phyloP scores from a whole-genome alignment of 2,329 filamentous ascomycete genomes.

The Penicillium oxalicum region DNA sequence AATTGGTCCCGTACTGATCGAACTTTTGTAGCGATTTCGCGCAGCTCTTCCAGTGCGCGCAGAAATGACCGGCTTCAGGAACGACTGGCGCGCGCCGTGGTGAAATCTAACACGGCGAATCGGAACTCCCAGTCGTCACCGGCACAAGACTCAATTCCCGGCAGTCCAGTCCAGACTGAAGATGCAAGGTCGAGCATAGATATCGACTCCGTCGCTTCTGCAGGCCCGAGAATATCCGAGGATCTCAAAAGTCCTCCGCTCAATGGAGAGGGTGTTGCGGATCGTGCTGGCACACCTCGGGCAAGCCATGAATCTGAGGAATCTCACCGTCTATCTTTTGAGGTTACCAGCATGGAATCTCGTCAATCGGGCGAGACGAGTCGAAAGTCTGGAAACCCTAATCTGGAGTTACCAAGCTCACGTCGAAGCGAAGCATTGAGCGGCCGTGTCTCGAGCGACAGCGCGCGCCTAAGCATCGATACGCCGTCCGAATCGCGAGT shows the following conservation, averaged over 20 bases:
- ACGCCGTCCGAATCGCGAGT: conserved; percentile 9
- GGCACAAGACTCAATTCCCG: conserved; percentile 46
- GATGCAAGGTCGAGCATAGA: conserved; percentile 38
- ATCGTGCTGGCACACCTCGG: conserved; percentile 14
- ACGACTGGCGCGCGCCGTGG: conserved; percentile 79
- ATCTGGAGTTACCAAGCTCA: conserved; percentile 5
- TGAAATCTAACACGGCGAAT: conserved; percentile 57
- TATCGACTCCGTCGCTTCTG: conserved; percentile 22
- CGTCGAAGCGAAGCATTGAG: conserved; percentile 1
- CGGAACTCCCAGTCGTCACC: conserved; percentile 44
- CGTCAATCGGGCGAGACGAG: too few relatives aligned
- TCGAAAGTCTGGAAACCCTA: conserved; percentile 4
- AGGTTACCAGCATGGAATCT: conserved; percentile 16
- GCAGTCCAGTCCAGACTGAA: conserved; percentile 46
- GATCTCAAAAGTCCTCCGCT: conserved; percentile 13
- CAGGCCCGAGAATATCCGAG: conserved; percentile 17
- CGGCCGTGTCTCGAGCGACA: conserved; percentile 14
- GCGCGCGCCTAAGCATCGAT: conserved; percentile 13
- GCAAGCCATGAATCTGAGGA: conserved; percentile 26
- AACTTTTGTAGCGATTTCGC: conserved; percentile 45
- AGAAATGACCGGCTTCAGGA: conserved; percentile 82
- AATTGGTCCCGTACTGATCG: conserved; percentile 19
- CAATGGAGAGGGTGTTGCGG: conserved; percentile 8
- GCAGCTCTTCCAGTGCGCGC: conserved; percentile 59
- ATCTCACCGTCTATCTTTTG: conserved; percentile 23